phyloP scores from a whole-genome alignment of 495 filamentous ascomycete genomes.

The Podospora tetraspora region DNA sequence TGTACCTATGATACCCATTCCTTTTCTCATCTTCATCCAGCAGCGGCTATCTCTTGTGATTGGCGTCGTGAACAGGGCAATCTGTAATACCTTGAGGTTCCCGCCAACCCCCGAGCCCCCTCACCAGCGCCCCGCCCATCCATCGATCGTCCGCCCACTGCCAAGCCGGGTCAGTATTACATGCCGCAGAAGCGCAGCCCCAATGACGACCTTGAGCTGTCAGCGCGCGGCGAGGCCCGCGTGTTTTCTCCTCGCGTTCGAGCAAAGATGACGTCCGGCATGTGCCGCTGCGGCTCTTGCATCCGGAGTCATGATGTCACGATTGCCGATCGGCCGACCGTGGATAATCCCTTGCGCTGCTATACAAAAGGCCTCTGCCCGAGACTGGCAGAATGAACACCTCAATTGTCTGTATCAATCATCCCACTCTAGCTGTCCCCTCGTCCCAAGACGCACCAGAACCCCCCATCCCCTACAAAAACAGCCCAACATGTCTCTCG shows the following conservation, averaged over 20 bases:
- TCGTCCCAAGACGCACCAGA: background rate
- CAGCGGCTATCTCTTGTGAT: background rate
- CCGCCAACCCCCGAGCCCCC: background rate
- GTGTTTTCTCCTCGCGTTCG: background rate
- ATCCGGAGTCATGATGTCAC: background rate
- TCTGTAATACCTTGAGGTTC: background rate
- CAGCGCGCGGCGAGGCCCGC: background rate
- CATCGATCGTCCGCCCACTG: background rate
- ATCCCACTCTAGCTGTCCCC: background rate
- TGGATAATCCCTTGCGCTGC: background rate
- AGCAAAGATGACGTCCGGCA: background rate
- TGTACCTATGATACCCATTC: constrained; percentile 2
- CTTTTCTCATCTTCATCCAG: background rate
- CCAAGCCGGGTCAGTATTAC: background rate
- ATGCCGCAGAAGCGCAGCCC: background rate
- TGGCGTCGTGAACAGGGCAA: background rate
- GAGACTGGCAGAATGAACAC: no score
- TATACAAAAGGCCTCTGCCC: background rate
- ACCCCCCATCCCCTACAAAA: background rate
- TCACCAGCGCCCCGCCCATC: background rate
- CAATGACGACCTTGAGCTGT: background rate
- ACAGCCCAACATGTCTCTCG: background rate
- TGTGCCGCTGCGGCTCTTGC: background rate
- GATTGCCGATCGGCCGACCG: background rate
- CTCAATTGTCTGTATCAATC: background rate